Evolutionary conservation across 129 eudicot species (phyloP).

Genomic region (Flaveria bidentis): DNA sequence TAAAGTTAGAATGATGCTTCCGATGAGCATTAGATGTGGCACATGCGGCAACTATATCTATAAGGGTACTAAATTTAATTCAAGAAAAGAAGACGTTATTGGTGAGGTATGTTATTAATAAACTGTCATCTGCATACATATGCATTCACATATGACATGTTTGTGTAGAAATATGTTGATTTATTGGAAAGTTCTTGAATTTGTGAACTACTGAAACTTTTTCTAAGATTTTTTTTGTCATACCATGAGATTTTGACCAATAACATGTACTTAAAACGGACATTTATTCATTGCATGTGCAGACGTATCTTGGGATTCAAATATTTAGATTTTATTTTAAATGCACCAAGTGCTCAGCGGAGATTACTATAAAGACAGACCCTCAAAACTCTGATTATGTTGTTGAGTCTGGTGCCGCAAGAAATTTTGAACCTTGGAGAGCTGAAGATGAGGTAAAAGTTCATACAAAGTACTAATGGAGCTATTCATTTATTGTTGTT

Average conservation of each 20-base stretch:
- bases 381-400: conserved; percentile 75
- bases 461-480: background rate
- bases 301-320: conserved; percentile 82
- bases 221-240: background rate
- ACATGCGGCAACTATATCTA: conserved; percentile 76
- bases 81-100: conserved; percentile 69
- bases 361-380: conserved; percentile 72
- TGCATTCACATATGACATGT: background rate
- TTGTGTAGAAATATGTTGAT: background rate
- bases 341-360: conserved; percentile 71
- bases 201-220: background rate
- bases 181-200: background rate
- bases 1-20: conserved; percentile 83
- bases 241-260: background rate
- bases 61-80: conserved; percentile 75
- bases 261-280: background rate
- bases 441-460: conserved; percentile 60
- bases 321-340: conserved; percentile 76
- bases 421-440: conserved; percentile 83
- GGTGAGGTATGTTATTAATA: conserved; percentile 51
- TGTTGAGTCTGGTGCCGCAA: conserved; percentile 64
- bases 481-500: background rate
- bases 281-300: conserved; percentile 22
- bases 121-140: background rate
- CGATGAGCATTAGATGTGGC: conserved; percentile 74